Evolutionary conservation across 768 basidiomycete genomes (phyloP), one percentile per base, ranked within the genome.

Genomic region (Lentinula sp.): DNA sequence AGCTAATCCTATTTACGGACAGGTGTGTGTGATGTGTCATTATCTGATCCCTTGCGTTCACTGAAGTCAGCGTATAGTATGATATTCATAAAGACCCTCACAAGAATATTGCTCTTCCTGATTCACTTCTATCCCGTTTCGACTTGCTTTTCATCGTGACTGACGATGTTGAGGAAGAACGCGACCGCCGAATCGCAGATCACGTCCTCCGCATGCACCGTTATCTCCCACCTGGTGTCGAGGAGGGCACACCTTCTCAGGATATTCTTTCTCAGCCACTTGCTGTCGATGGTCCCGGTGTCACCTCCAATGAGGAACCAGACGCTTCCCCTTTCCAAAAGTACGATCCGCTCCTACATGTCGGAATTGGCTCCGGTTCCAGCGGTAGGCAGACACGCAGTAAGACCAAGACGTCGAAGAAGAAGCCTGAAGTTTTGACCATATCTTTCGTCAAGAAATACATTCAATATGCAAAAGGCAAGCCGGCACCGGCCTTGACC

Each of bases 61-160:
- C 55, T 55, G 11, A 46, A 39, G 57, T 62, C 67, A 63, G 67
- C 58, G 58, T 62, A 35, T 69, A 98, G 93, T 99, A 99, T 72
- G 96, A 99, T 74, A 91, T 99, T 42, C 96, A 99, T 77, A 99
- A 99, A 74, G 96, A 99, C 72, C 96, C 96, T 34, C 96, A 98
- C 76, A 91, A 91, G 76, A 99, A 99, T 69, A 99, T 99, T 63
- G 96, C 96, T 11, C 84, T 99, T 10, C 96, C 96, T 10, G 96
- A 98, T 73, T 99, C 96, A 28, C 83, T 99, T 42, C 84, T 99
- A 40, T 98, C 96, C 23, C 96, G 96, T 85, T 99, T 99, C 77
- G 96, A 99, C 78, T 76, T 99, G 58, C 84, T 99, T 42, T 99
- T 99, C 70, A 89, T 99, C 58, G 95, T 99, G 16, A 99, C 95